phyloP scores from a whole-genome alignment of 2,329 filamentous ascomycete genomes.

The Thelonectria olida region DNA sequence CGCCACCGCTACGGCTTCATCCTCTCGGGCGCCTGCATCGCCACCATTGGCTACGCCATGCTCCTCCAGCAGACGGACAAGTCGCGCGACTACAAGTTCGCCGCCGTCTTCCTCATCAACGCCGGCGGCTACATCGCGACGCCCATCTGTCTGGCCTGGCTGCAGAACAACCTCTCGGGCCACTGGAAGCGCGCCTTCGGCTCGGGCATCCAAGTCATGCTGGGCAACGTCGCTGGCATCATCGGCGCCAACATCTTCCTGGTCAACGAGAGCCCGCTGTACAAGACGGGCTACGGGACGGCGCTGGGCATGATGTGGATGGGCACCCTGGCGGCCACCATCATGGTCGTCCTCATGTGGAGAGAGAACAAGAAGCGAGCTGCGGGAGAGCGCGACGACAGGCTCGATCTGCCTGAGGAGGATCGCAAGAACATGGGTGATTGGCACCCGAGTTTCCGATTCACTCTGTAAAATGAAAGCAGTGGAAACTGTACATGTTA shows the following conservation, averaged over 20 bases:
- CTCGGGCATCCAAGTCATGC: conserved; percentile 57
- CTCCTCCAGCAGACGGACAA: conserved; percentile 51
- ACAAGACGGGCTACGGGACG: conserved; percentile 59
- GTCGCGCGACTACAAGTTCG: conserved; percentile 53
- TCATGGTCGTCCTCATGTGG: conserved; percentile 42
- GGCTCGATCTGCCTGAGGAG: conserved; percentile 41
- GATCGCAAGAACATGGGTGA: conserved; percentile 48
- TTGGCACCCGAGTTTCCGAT: conserved; percentile 48
- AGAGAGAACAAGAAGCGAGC: conserved; percentile 48
- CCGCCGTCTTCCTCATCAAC: conserved; percentile 64
- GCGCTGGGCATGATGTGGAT: conserved; percentile 58
- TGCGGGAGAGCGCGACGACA: conserved; percentile 42
- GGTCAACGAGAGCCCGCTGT: conserved; percentile 55
- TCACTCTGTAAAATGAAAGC: conserved; percentile 52
- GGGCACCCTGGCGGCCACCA: conserved; percentile 45
- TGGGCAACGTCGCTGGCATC: conserved; percentile 61
- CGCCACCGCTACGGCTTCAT: conserved; percentile 65
- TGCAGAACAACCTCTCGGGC: conserved; percentile 64
- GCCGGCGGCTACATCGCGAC: conserved; percentile 63
- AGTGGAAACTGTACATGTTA: conserved; percentile 49
- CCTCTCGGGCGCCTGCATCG: conserved; percentile 57
- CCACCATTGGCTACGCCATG: conserved; percentile 64
- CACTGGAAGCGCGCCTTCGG: conserved; percentile 66
- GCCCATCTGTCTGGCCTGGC: conserved; percentile 64
- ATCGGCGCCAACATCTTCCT: conserved; percentile 59